A percentile compares a stretch with the other conserved stretches of the same genome.
Evolutionary conservation across 148 eudicot genomes (phyloP).

Genomic region (Vaccinium macrocarpon): DNA sequence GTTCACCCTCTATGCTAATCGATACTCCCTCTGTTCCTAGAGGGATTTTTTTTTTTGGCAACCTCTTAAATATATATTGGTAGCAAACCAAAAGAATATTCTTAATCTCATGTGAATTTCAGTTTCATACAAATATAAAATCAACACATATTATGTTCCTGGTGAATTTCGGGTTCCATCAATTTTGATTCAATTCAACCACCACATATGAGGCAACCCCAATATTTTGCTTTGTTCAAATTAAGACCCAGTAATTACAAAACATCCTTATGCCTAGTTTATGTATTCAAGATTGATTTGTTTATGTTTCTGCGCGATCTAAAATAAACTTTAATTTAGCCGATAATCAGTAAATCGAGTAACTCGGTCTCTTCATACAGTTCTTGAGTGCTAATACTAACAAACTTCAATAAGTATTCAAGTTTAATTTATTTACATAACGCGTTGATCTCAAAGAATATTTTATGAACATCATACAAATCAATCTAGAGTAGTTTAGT

Average conservation of each 20-base stretch:
- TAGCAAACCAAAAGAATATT: background rate
- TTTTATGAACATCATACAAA: background rate
- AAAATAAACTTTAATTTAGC: no score
- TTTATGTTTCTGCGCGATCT: no score
- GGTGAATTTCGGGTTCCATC: background rate
- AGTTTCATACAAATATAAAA: background rate
- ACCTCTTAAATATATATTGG: background rate
- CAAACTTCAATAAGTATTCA: background rate
- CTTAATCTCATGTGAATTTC: background rate
- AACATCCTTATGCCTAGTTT: background rate
- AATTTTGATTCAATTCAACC: background rate
- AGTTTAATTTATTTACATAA: no score
- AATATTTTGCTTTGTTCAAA: background rate
- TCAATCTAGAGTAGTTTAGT: background rate
- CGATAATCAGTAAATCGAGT: background rate
- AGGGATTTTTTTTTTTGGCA: background rate
- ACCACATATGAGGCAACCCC: background rate
- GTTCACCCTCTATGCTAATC: background rate
- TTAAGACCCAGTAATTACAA: background rate
- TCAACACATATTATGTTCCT: background rate
- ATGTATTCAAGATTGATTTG: background rate
- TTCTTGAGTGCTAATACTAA: background rate
- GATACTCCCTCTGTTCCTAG: background rate
- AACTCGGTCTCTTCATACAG: background rate
- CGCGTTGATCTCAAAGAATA: background rate